Evolutionary conservation across 1,284 basidiomycete genomes (phyloP).

Genomic region (Crocinoboletus sp.): DNA sequence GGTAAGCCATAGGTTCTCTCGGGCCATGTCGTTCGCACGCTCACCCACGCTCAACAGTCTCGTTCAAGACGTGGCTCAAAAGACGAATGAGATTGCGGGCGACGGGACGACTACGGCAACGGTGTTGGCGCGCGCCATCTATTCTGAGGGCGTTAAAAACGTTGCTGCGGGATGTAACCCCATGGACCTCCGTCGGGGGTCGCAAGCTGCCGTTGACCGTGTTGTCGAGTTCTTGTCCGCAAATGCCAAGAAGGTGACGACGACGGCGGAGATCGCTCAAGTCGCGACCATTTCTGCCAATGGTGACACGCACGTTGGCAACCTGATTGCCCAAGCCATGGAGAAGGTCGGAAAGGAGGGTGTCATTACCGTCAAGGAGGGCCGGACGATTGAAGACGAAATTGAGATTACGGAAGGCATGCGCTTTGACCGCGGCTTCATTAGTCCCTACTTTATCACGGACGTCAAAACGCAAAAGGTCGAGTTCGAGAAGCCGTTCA

Average conservation of each 20-base stretch:
- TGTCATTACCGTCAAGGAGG: conserved; percentile 99
- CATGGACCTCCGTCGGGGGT: conserved; percentile 97
- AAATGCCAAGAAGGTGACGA: conserved; percentile 94
- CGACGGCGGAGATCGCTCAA: conserved; percentile 95
- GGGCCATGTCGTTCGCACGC: neutral
- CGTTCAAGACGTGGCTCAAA: conserved; percentile 93
- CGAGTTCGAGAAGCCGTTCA: conserved; percentile 96
- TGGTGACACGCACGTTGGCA: conserved; percentile 91
- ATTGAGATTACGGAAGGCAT: conserved; percentile 99
- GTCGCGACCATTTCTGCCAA: conserved; percentile 99
- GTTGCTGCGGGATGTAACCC: conserved; percentile 99
- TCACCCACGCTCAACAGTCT: conserved; percentile 47
- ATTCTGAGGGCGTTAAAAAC: conserved; percentile 98
- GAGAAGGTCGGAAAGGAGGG: conserved; percentile 99
- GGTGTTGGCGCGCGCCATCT: conserved; percentile 95
- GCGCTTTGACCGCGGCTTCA: conserved; percentile 99
- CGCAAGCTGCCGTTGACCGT: conserved; percentile 94
- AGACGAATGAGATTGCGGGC: conserved; percentile 97
- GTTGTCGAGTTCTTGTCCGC: conserved; percentile 90
- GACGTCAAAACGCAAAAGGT: conserved; percentile 97
- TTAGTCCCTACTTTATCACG: conserved; percentile 98
- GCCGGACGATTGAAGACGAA: conserved; percentile 95
- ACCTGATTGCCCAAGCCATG: conserved; percentile 99
- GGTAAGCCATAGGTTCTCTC: conserved; percentile 49
- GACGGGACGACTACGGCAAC: conserved; percentile 99